Evolutionary conservation across 2,329 filamentous ascomycete species (phyloP), one percentile per base, ranked within the genome.

Genomic region (Fulvia fulva): DNA sequence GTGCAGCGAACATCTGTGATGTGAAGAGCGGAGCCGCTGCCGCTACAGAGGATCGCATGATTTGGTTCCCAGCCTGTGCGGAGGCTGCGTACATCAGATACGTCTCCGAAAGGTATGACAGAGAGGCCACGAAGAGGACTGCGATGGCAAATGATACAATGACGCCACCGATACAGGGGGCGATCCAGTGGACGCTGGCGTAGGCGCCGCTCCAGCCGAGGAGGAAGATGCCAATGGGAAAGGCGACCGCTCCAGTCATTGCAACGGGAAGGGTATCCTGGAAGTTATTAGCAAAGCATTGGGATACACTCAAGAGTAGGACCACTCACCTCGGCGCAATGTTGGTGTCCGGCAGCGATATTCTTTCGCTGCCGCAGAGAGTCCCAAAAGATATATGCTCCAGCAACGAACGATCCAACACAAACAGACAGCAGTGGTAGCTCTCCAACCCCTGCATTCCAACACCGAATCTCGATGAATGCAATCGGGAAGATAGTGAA

Each of bases 391-490:
- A 82, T 74, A 19, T 78, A 67, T 0, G 67, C 21, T 2, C 75
- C 75, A 11, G 79, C 81, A 0, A 83, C 60, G 2, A 74, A 58
- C 0, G 80, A 77, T 4, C 82, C 82, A 1, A 82, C 61, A 14
- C 77, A 73, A 2, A 78, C 78, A 3, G 81, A 81, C 3, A 63
- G 25, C 16, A 63, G 44, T 8, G 56, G 61, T 0, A 89, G 77
- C 21, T 86, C 84, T 37, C 83, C 81, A 30, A 86, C 76, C 32
- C 84, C 84, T 28, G 78, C 70, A 14, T 76, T 79, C 83, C 85
- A 88, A 45, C 82, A 82, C 51, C 85, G 81, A 41, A 76, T 66
- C 60, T 80, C 65, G 66, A 87, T 80, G 71, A 86, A 90, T 30
- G 90, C 86, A 65, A 89, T 79, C 0, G 78, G 78, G 65, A 75